Conservation (phyloP, 1,139 yeast genomes). For the Yamadazyma sp. region DNA sequence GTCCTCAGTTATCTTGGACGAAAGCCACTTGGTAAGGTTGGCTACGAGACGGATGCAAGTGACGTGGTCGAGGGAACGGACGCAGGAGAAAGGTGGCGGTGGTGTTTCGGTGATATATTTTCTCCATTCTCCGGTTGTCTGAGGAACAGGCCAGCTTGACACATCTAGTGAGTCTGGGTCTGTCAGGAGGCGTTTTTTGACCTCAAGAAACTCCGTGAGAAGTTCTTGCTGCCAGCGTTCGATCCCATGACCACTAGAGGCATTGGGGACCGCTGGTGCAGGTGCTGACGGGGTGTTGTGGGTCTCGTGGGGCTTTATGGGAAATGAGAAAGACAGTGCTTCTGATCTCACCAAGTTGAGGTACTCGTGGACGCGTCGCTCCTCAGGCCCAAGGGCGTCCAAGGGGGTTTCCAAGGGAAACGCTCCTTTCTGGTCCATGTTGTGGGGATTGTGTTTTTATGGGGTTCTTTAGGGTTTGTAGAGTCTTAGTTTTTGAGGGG, state of each 20-base stretch:
- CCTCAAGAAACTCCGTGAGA: not conserved
- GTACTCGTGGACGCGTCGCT: constrained; percentile 16
- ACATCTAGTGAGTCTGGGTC: not conserved
- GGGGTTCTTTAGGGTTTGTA: constrained; percentile 31
- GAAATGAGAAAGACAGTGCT: constrained; percentile 19
- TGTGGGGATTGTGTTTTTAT: too few relatives aligned
- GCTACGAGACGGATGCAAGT: constrained; percentile 36
- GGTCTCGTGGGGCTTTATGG: constrained; percentile 1
- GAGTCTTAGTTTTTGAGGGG: too few relatives aligned
- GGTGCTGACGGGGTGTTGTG: constrained; percentile 5
- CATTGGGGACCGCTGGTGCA: too few relatives aligned
- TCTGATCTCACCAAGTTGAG: constrained; percentile 30
- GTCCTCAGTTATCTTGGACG: constrained; percentile 26
- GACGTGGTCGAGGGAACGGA: constrained; percentile 28
- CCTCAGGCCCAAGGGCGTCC: too few relatives aligned
- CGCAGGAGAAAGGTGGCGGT: constrained; percentile 29
- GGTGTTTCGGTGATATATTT: constrained; percentile 24
- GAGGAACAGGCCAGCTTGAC: not conserved
- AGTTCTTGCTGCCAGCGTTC: too few relatives aligned
- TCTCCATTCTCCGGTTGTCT: constrained; percentile 35
- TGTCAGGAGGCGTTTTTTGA: not conserved
- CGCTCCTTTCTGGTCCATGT: too few relatives aligned
- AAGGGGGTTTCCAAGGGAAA: too few relatives aligned
- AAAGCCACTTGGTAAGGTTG: constrained; percentile 41
- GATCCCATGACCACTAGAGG: too few relatives aligned